Conservation (phyloP, 192 early-diverging fungal genomes). For the Helicostylum pulchrum region DNA sequence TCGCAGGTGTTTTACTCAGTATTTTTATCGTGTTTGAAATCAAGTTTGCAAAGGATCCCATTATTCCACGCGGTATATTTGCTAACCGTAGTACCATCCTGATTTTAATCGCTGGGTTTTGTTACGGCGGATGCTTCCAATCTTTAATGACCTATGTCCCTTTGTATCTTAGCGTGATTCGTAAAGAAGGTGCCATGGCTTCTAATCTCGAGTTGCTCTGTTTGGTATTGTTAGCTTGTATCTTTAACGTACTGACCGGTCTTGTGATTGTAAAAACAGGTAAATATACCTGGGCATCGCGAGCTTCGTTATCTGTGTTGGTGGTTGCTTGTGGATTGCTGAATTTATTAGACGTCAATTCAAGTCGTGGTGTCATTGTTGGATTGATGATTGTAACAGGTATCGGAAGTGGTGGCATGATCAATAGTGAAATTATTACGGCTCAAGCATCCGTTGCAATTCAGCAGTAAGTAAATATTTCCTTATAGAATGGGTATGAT, state of each 20-base stretch:
- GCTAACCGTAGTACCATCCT: slow-evolving; percentile 27
- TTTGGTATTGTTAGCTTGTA: slow-evolving; percentile 31
- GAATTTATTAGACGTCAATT: slow-evolving; percentile 15
- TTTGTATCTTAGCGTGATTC: slow-evolving; percentile 28
- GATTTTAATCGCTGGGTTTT: slow-evolving; percentile 22
- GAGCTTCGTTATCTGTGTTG: slow-evolving; percentile 15
- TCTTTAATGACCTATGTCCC: slow-evolving; percentile 35
- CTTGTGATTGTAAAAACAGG: slow-evolving; percentile 32
- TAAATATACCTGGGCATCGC: slow-evolving; percentile 29
- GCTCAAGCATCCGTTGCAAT: slow-evolving; percentile 31
- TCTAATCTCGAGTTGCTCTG: slow-evolving; percentile 32
- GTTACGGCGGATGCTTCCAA: slow-evolving; percentile 34
- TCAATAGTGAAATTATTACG: slow-evolving; percentile 33
- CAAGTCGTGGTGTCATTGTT: slow-evolving; percentile 28
- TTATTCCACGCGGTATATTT: slow-evolving; percentile 29
- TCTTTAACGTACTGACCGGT: slow-evolving; percentile 30
- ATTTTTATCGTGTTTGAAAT: slow-evolving; percentile 19
- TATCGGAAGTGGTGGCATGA: slow-evolving; percentile 32
- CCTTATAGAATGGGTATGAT: no score
- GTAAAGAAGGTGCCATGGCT: slow-evolving; percentile 20
- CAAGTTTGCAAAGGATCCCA: slow-evolving; percentile 15
- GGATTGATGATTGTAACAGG: slow-evolving; percentile 33
- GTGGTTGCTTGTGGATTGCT: slow-evolving; percentile 24
- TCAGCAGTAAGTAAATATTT: slow-evolving; percentile 38
- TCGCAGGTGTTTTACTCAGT: slow-evolving; percentile 13